Evolutionary conservation across 1,139 yeast genomes (phyloP), one percentile per base, ranked within the genome.

Genomic region (Waltiozyma sp.): DNA sequence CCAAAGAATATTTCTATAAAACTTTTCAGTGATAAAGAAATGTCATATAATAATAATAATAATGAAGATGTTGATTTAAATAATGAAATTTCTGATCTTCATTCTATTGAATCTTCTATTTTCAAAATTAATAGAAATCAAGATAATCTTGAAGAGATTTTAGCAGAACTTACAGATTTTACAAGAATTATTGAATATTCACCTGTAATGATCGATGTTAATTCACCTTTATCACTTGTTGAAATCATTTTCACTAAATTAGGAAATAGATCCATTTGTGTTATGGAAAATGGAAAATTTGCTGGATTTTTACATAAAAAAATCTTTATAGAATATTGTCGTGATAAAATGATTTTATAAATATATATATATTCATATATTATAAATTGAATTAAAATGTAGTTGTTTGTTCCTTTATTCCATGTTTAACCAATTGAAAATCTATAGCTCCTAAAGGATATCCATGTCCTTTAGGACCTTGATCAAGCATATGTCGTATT

Each of bases 271-370:
- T 73, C 70, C 15, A 65, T 77, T 31, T 74, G 76, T 21, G 66
- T 75, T 28, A 55, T 70, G n/a, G 65, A 66, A 42, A 63, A 71
- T 35, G 81, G 80, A 11, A 58, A 61, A 45, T 76, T 69, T 54
- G 66, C 67, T 47, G 81, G 81, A 1, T 65, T 75, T 3, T 59
- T 77, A 49, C 80, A 77, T 54, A 75, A 75, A 53, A 77, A 77
- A 57, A 68, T 68, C 40, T 70, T 75, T 50, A 70, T 76, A 43
- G 79, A 75, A 46, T 72, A 58, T 45, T 62, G 65, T 43, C 50
- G 57, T n/a, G 47, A 43, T 34, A 42, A 38, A 37, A 42, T 37
- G 40, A 40, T 39, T n/a, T 28, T 41, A 18, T 41, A 21, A 28
- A 4, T 6, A n/a, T 5, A 28, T 28, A 10, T 9, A 28, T 28